These are phyloP conservation scores for Trebouxiophyceae sp. DNA, from an alignment of 163 green algal genomes.

Conservation along the genomic window DNA sequence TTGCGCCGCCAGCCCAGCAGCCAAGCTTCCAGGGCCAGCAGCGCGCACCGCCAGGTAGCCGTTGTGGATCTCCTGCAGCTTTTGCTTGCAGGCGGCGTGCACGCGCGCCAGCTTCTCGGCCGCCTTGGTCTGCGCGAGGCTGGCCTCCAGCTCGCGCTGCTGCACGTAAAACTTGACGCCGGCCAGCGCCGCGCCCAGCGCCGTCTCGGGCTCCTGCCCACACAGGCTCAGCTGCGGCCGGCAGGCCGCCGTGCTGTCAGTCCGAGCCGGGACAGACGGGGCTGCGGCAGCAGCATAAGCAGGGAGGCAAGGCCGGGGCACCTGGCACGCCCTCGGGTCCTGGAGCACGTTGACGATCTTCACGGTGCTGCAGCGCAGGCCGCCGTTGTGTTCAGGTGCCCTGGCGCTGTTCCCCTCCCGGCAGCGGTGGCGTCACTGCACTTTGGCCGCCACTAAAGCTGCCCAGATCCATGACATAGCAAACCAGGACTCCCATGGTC, in stretches of 20 bases:
- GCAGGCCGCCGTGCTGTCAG: too few species aligned
- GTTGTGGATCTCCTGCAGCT: constrained; percentile 52
- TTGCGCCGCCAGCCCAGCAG: too few species aligned
- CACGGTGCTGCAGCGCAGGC: constrained; percentile 40
- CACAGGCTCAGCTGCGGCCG: constrained; percentile 39
- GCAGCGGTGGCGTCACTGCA: too few species aligned
- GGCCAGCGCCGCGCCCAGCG: constrained; percentile 29
- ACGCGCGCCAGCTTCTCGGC: constrained; percentile 42
- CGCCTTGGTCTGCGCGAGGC: constrained; percentile 24
- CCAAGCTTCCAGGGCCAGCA: too few species aligned
- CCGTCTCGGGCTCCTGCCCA: constrained; percentile 40
- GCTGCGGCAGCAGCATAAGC: too few species aligned
- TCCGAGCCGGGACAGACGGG: neutral
- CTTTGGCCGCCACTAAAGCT: too few species aligned
- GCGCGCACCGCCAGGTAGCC: constrained; percentile 45
- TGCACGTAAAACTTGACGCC: constrained; percentile 46
- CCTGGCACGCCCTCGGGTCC: constrained; percentile 23
- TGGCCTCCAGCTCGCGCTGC: constrained; percentile 34
- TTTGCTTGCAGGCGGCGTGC: constrained; percentile 44
- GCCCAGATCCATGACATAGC: too few species aligned
- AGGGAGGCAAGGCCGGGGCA: too few species aligned
- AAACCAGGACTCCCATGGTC: too few species aligned
- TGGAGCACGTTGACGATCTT: constrained; percentile 41
- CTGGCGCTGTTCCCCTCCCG: neutral
- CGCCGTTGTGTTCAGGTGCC: neutral